Percentiles rank a stretch among this genome's conserved stretches.
Conservation (phyloP, 345 rosid genomes). For the Nephelium lappaceum region DNA sequence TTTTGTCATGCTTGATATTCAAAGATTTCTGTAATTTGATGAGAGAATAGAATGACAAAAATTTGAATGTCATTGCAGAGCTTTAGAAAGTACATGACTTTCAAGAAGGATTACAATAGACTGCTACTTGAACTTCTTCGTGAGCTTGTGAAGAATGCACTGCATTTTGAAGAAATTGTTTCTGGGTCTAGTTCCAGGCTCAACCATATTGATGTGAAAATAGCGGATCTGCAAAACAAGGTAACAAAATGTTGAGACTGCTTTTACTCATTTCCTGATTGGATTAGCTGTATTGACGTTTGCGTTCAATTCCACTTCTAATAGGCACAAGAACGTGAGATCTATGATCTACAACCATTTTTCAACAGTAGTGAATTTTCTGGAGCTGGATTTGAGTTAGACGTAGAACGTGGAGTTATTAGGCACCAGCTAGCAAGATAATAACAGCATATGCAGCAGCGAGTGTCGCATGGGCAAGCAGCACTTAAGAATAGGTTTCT, state of each 20-base stretch:
- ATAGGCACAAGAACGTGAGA: slow-evolving; percentile 90
- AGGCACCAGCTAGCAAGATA: slow-evolving; percentile 51
- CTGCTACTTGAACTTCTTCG: slow-evolving; percentile 79
- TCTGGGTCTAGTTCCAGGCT: slow-evolving; percentile 74
- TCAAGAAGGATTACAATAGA: slow-evolving; percentile 85
- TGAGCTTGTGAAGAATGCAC: slow-evolving; percentile 75
- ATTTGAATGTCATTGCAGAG: slow-evolving; percentile 53
- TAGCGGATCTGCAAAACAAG: slow-evolving; percentile 76
- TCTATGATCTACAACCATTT: slow-evolving; percentile 73
- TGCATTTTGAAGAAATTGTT: slow-evolving; percentile 85
- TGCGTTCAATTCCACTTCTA: slow-evolving; percentile 4
- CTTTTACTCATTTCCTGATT: background rate
- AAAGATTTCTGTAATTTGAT: background rate
- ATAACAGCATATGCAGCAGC: no score
- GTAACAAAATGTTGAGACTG: slow-evolving; percentile 33
- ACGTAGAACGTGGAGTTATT: slow-evolving; percentile 49
- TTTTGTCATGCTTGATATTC: background rate
- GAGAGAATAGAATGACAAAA: background rate
- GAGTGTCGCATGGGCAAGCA: no score
- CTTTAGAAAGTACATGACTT: slow-evolving; percentile 88
- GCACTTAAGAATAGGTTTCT: background rate
- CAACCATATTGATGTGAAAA: slow-evolving; percentile 61
- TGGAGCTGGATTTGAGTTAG: slow-evolving; percentile 69
- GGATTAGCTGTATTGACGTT: slow-evolving; percentile 2
- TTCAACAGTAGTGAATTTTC: slow-evolving; percentile 73